Evolutionary conservation across 73 alveolate genomes (phyloP), one percentile per base, ranked within the genome.

Genomic region (Symbiodinium pilosum): DNA sequence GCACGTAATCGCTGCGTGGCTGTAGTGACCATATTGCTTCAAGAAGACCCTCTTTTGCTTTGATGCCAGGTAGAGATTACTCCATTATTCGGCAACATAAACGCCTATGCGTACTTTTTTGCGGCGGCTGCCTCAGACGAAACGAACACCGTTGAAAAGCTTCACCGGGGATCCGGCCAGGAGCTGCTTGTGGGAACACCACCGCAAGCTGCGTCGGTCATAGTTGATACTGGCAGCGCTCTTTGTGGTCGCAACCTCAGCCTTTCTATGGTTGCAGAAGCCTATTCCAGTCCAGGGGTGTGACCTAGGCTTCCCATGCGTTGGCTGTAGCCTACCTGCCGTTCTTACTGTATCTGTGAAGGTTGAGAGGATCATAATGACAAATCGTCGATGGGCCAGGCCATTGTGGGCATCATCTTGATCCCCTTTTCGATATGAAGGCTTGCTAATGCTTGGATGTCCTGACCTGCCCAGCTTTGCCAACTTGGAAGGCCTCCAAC

Each of bases 101-200:
- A 91, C 39, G 97, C 97, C 42, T 91, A 59, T 43, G 97, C 97
- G 24, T 91, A 91, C 69, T 91, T 43, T 86, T 91, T 91, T 43
- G 97, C 97, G 32, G 81, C 81, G 24, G 38, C 18, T 18, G 38
- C 81, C 81, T 64, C 81, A 64, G 81, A 26, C 9, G 41, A 24
- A 20, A 9, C 59, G 21, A 47, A 47, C 59, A 14, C 6, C 59
- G 59, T 47, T n/a, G n/a, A n/a, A n/a, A n/a, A n/a, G n/a, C n/a
- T n/a, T n/a, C n/a, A n/a, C n/a, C n/a, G n/a, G n/a, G n/a, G n/a
- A n/a, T n/a, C n/a, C n/a, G n/a, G n/a, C 12, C 39, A 64, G 81
- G 97, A 91, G 56, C 42, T 91, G 73, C 54, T 91, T 24, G 97
- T 91, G 34, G 97, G 97, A 16, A 43, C 97, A 34, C 97, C 97